Base-by-base conservation (phyloP, 2,329 filamentous ascomycete genomes). In the Microcyclospora tardicrescens region DNA sequence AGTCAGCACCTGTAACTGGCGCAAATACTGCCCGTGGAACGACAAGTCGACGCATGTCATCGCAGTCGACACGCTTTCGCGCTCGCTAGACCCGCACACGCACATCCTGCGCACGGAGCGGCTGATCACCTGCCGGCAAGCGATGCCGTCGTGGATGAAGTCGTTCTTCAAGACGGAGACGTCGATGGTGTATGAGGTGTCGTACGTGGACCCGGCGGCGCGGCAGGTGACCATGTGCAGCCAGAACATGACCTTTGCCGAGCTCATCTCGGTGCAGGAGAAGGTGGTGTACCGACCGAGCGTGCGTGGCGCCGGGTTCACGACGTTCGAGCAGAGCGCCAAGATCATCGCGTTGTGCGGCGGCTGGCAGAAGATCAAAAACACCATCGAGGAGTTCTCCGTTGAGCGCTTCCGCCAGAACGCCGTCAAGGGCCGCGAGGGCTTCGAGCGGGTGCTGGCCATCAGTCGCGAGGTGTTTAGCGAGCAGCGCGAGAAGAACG, bases 11-110 rank as follows among this genome's bases (percentile, higher is more conserved):
- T 86, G 84, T 60, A 98, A 98, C 73, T 98, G 91, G 91, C 81
- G 79, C 53, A 98, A 98, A 64, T 98, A 98, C 67, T 93, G 85
- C 56, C 89, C 89, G 14, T 96, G 91, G 52, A 98, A 98, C 69
- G 83, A 95, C 62, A 91, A 94, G 67, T 87, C 84, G n/a, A 84
- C 86, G 31, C 91, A 98, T 63, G 91, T 98, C 50, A 78, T 93
- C 49, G 87, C 85, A 50, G 91, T 96, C 56, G 91, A 98, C 67
- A 96, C 89, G 11, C 65, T 98, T 53, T 81, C 78, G 38, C 83
- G 91, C 46, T 61, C 61, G 9, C 67, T 84, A 30, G 77, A 83
- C 54, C 61, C 73, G 6, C 52, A 57, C 10, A 81, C 78, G 31
- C 77, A 79, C 54, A 81, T 84, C 52, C 64, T 84, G 33, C 77